Evolutionary conservation across 140 eudicot species (phyloP).

Genomic region (Cichorium intybus): DNA sequence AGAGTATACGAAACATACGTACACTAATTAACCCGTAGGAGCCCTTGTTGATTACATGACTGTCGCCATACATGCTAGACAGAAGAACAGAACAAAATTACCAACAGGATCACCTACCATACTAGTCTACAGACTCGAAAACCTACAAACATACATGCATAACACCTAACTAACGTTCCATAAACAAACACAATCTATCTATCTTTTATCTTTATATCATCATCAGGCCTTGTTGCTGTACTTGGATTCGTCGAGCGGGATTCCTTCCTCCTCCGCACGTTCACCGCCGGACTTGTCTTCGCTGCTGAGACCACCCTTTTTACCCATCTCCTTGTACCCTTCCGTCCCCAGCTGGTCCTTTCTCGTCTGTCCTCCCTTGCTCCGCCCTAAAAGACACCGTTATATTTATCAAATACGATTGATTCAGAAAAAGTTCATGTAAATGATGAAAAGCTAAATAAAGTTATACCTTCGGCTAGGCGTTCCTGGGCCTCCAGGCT

Average conservation of each 20-base stretch:
- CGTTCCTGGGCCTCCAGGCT: slow-evolving; percentile 65
- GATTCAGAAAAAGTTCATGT: too few species aligned
- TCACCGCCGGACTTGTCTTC: slow-evolving; percentile 40
- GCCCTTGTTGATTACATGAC: neutral
- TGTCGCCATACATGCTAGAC: neutral
- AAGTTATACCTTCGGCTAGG: slow-evolving; percentile 53
- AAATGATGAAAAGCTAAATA: too few species aligned
- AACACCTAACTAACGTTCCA: neutral
- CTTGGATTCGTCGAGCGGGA: slow-evolving; percentile 57
- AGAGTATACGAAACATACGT: neutral
- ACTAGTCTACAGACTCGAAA: neutral
- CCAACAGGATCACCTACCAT: neutral
- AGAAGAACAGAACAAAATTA: neutral
- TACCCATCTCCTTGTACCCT: slow-evolving; percentile 77
- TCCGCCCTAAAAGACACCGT: slow-evolving; percentile 39
- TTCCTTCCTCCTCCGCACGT: slow-evolving; percentile 48
- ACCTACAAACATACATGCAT: neutral
- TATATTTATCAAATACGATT: too few species aligned
- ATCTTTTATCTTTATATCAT: neutral
- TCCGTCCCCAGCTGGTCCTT: slow-evolving; percentile 67
- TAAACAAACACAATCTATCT: neutral
- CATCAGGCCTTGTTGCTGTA: slow-evolving; percentile 22
- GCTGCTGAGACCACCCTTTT: slow-evolving; percentile 62
- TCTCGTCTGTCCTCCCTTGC: slow-evolving; percentile 73
- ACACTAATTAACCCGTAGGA: neutral